phyloP scores from a whole-genome alignment of 441 rosid species.

The Flueggea neowawraea region DNA sequence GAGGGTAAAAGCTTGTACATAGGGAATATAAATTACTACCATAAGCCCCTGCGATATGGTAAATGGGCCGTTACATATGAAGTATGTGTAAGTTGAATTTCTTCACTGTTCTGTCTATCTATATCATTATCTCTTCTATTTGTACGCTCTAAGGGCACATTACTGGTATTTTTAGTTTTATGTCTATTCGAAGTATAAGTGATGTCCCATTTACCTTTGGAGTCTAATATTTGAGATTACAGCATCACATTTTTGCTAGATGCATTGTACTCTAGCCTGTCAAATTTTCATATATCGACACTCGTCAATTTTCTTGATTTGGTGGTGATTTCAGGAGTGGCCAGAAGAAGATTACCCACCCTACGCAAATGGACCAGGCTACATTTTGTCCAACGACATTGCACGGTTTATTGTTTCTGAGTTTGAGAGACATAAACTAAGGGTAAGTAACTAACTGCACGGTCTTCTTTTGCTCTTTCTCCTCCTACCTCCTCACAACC shows the following conservation, averaged over 20 bases:
- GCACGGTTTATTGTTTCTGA: constrained; percentile 64
- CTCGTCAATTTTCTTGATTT: not conserved
- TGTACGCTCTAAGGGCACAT: too few relatives aligned
- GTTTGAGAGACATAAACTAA: constrained; percentile 76
- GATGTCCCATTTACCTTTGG: not conserved
- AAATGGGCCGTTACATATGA: constrained; percentile 95
- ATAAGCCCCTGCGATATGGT: constrained; percentile 76
- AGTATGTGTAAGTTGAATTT: constrained; percentile 32
- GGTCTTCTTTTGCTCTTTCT: not conserved
- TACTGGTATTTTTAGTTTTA: not conserved
- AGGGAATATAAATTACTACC: constrained; percentile 84
- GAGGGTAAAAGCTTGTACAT: constrained; percentile 65
- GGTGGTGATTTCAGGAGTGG: constrained; percentile 69
- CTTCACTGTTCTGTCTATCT: not conserved
- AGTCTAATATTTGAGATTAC: not conserved
- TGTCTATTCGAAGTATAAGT: not conserved
- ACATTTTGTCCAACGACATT: constrained; percentile 77
- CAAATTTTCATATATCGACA: too few relatives aligned
- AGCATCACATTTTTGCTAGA: too few relatives aligned
- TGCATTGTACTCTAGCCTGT: too few relatives aligned
- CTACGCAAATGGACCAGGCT: constrained; percentile 97
- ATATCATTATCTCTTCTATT: not conserved
- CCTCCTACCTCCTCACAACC: not conserved
- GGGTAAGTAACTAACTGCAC: constrained; percentile 35
- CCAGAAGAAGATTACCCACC: constrained; percentile 97